phyloP scores from a whole-genome alignment of 176 grass and related monocot genomes.

The Phoenix roebelenii region DNA sequence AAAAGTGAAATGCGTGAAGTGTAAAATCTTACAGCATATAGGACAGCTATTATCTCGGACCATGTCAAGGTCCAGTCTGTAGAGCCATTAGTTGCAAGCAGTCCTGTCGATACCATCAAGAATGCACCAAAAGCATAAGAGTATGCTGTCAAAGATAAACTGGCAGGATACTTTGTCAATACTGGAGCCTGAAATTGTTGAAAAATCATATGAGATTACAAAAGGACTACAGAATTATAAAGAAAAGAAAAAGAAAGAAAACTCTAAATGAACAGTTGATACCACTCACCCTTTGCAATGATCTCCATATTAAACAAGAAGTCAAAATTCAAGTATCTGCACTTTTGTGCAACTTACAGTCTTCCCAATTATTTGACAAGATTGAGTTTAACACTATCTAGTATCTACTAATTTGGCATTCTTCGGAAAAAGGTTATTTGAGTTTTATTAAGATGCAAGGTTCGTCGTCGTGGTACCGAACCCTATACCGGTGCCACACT shows the following conservation, averaged over 20 bases:
- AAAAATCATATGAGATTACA: neutral
- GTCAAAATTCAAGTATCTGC: too few relatives aligned
- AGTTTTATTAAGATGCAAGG: too few relatives aligned
- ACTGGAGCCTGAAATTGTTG: slow-evolving; percentile 58
- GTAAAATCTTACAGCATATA: slow-evolving; percentile 66
- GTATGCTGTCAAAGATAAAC: slow-evolving; percentile 87
- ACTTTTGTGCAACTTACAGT: too few relatives aligned
- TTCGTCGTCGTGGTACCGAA: too few relatives aligned
- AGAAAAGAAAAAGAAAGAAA: neutral
- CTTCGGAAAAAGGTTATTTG: too few relatives aligned
- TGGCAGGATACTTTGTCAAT: slow-evolving; percentile 63
- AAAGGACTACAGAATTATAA: neutral
- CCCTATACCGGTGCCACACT: too few relatives aligned
- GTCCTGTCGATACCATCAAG: slow-evolving; percentile 72
- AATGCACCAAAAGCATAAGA: slow-evolving; percentile 72
- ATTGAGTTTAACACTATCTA: too few relatives aligned
- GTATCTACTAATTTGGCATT: too few relatives aligned
- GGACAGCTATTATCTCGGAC: slow-evolving; percentile 53
- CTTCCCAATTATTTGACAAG: too few relatives aligned
- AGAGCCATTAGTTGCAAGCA: slow-evolving; percentile 45
- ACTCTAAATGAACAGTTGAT: neutral
- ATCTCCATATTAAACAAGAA: too few relatives aligned
- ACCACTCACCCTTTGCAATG: too few relatives aligned
- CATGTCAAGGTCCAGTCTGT: slow-evolving; percentile 70
- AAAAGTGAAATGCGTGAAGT: neutral